Evolutionary conservation across 345 rosid genomes (phyloP), one percentile per base, ranked within the genome.

Genomic region (Acer negundo): DNA sequence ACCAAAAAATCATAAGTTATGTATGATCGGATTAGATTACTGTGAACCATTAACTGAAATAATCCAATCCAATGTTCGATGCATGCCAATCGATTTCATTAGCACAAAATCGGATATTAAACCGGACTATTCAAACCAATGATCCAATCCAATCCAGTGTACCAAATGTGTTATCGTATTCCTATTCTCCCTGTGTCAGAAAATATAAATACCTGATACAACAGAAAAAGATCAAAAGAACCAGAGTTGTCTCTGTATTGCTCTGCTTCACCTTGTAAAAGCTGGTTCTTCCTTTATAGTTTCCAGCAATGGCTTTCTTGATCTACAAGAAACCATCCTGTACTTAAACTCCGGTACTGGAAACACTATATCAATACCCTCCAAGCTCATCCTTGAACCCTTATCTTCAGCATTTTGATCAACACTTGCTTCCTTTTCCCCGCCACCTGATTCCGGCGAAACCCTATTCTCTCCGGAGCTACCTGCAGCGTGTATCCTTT

Each of bases 241-340:
- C 38, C 38, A 35, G 38, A 4, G 38, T 35, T 35, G 38, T 35
- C 31, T 24, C 35, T 63, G 17, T 26, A 42, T 4, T 11, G 15
- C 42, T n/a, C 76, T 79, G 10, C 58, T 59, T 59, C 76, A 89
- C 59, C 81, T 82, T 10, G 84, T 76, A 66, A 66, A 47, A 73
- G 75, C 53, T 0, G 86, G 74, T 67, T 88, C 89, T 82, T 90
- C 94, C 35, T 76, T 86, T 71, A 90, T 90, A 17, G 92, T 90
- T 81, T 84, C 94, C 86, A 90, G 67, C 71, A 70, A 11, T 10
- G 94, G 94, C 80, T 83, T 90, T 81, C 84, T 87, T 9, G 94
- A 88, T 62, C 92, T 79, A 61, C 88, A 84, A 44, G 73, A 53
- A n/a, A 87, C 69, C 49, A 84, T 42, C 74, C 89, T 83, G 11